phyloP scores from a whole-genome alignment of 2,329 filamentous ascomycete genomes.

The Furcasterigmium sp. region DNA sequence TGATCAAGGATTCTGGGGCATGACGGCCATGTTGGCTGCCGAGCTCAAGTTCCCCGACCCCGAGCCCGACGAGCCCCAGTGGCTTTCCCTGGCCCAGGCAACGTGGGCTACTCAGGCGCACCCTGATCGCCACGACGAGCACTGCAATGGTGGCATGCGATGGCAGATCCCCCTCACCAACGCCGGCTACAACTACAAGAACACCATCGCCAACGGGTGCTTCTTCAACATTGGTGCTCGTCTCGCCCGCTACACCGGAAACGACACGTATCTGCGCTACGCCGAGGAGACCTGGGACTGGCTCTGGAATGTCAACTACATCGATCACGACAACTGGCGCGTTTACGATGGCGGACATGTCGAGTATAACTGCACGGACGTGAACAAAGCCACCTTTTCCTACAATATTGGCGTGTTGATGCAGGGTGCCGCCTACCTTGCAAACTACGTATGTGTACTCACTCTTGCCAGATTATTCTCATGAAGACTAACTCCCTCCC shows the following conservation, averaged over 20 bases:
- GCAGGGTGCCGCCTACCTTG: slow-evolving; percentile 63
- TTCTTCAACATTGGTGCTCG: slow-evolving; percentile 64
- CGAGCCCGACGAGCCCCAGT: slow-evolving; percentile 46
- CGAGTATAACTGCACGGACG: slow-evolving; percentile 51
- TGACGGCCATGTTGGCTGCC: slow-evolving; percentile 62
- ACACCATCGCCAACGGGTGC: slow-evolving; percentile 56
- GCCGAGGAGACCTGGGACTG: slow-evolving; percentile 61
- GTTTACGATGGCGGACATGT: slow-evolving; percentile 61
- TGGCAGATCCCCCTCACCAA: slow-evolving; percentile 78
- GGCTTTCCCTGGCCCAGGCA: slow-evolving; percentile 62
- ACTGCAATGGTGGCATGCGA: slow-evolving; percentile 64
- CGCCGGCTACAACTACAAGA: slow-evolving; percentile 72
- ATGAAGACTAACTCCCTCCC: slow-evolving; percentile 9
- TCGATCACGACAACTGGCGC: slow-evolving; percentile 54
- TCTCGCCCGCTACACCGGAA: slow-evolving; percentile 65
- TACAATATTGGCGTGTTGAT: slow-evolving; percentile 61
- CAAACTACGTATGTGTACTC: slow-evolving; percentile 47
- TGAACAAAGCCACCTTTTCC: slow-evolving; percentile 60
- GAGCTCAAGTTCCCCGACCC: slow-evolving; percentile 60
- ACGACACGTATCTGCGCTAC: slow-evolving; percentile 58
- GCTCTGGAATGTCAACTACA: slow-evolving; percentile 42
- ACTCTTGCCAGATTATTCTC: background rate
- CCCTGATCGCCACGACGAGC: slow-evolving; percentile 57
- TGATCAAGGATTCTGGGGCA: slow-evolving; percentile 67
- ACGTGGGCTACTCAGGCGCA: slow-evolving; percentile 60